Evolutionary conservation across 108 stramenopile species (phyloP), one percentile per base, ranked within the genome.

Genomic region (Nitzschia putrida): DNA sequence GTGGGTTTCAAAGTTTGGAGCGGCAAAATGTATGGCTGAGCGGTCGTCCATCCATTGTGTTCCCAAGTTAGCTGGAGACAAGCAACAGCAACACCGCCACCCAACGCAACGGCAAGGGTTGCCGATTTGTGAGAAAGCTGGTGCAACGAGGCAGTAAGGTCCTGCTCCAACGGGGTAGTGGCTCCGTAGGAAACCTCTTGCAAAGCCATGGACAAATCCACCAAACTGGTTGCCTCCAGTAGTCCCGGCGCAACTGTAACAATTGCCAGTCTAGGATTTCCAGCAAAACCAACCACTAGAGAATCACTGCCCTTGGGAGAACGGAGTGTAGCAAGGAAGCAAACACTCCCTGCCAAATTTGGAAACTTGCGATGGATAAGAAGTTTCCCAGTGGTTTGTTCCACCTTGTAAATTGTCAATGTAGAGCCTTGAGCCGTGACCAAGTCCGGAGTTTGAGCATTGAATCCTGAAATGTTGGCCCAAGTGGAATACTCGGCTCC

Each of bases 351-450:
- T 6, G 89, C 88, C 21, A 94, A 47, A 69, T 94, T 81, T 38
- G 87, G 65, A 66, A 85, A 90, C 9, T 76, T 71, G n/a, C 82
- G 69, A 11, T 82, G 64, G 3, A 87, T 34, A 9, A 79, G 56
- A 44, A 93, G 51, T 45, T 80, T 88, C 6, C 86, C 87, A 22
- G 82, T 88, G 22, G 77, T 68, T 53, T 68, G 51, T 12, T 81
- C 63, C 8, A 91, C 54, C 20, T 75, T 71, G 63, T 90, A 91
- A 18, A 94, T 71, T 2, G 77, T 73, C 13, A 94, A 57, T 8
- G 90, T 77, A n/a, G 82, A 86, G 18, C 83, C 78, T 42, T 90
- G 81, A 3, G 93, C 93, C 21, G 90, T 94, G 56, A 94, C 85
- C 63, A 94, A 71, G 69, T 94, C 86, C 11, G 88, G 88, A n/a